A percentile compares a stretch with the other conserved stretches of the same genome.
These are phyloP conservation scores for Russula dissimulans DNA, from an alignment of 768 basidiomycete species.

Conservation along the genomic window DNA sequence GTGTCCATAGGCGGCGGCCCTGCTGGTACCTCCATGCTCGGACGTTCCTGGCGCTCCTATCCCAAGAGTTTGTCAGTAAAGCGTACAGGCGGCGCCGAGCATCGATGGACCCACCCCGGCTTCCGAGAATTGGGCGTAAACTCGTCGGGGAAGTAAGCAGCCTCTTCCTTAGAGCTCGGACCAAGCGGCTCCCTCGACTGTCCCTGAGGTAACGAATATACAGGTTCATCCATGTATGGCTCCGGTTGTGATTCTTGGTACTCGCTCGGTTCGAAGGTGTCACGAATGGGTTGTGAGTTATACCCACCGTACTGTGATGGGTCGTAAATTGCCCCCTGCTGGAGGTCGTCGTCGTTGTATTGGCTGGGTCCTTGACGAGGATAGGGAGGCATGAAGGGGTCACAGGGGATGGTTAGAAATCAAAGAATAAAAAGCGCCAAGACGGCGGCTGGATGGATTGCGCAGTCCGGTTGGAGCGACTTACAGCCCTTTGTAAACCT, in stretches of 20 bases:
- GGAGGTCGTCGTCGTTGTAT: neutral
- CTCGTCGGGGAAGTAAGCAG: neutral
- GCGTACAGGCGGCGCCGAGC: neutral
- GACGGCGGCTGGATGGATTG: neutral
- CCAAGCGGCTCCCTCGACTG: neutral
- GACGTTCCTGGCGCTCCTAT: constrained; percentile 8
- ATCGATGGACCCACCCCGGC: neutral
- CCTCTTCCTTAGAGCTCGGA: neutral
- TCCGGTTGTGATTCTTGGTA: constrained; percentile 17
- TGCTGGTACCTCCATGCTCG: constrained; percentile 16
- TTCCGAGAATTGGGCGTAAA: neutral
- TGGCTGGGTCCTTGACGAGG: neutral
- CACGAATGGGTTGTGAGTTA: constrained; percentile 34
- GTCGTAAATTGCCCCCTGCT: constrained; percentile 11
- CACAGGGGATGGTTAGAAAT: neutral
- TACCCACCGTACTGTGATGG: constrained; percentile 39
- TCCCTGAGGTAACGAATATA: neutral
- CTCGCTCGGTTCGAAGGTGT: constrained; percentile 44
- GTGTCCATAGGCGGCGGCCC: constrained; percentile 16
- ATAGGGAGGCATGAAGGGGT: neutral
- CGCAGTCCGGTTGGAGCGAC: neutral
- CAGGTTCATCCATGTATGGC: constrained; percentile 24
- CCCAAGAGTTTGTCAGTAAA: neutral
- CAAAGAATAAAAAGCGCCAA: neutral
- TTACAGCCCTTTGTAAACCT: constrained; percentile 7